Percentiles rank a stretch among this genome's conserved stretches.
Conservation (phyloP, 2,329 filamentous ascomycete species). For the Fusarium sp. region DNA sequence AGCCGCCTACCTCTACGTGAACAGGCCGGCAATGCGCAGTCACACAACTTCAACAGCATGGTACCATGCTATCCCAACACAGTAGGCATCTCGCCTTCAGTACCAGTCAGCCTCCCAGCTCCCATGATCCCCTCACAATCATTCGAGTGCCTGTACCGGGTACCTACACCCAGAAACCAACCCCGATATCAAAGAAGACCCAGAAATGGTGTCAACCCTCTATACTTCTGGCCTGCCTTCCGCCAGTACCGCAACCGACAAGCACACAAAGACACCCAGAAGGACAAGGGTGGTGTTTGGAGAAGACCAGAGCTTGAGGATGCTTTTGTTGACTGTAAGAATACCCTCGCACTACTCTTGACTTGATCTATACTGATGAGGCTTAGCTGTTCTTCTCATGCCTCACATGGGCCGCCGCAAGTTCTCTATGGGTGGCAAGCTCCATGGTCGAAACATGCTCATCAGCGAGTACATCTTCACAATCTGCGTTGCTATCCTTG, state of each 20-base stretch:
- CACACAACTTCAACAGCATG: slow-evolving; percentile 51
- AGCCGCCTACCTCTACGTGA: slow-evolving; percentile 59
- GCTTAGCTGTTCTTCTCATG: slow-evolving; percentile 67
- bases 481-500: slow-evolving; percentile 50
- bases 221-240: slow-evolving; percentile 69
- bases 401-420: slow-evolving; percentile 73
- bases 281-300: slow-evolving; percentile 67
- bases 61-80: slow-evolving; percentile 56
- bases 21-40: slow-evolving; percentile 61
- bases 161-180: slow-evolving; percentile 50
- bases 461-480: slow-evolving; percentile 71
- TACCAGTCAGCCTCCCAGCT: slow-evolving; percentile 58
- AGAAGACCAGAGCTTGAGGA: slow-evolving; percentile 65
- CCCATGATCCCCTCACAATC: slow-evolving; percentile 62
- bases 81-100: slow-evolving; percentile 53
- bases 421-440: slow-evolving; percentile 69
- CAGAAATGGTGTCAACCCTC: slow-evolving; percentile 60
- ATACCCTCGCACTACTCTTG: neutral
- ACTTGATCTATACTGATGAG: slow-evolving; percentile 30
- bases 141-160: slow-evolving; percentile 51
- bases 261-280: slow-evolving; percentile 66
- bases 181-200: slow-evolving; percentile 46
- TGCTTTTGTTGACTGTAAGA: slow-evolving; percentile 72
- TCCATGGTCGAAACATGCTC: slow-evolving; percentile 74
- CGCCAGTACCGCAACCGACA: slow-evolving; percentile 72